Conservation (phyloP, 1,284 basidiomycete species). For the Athelia psychrophila region DNA sequence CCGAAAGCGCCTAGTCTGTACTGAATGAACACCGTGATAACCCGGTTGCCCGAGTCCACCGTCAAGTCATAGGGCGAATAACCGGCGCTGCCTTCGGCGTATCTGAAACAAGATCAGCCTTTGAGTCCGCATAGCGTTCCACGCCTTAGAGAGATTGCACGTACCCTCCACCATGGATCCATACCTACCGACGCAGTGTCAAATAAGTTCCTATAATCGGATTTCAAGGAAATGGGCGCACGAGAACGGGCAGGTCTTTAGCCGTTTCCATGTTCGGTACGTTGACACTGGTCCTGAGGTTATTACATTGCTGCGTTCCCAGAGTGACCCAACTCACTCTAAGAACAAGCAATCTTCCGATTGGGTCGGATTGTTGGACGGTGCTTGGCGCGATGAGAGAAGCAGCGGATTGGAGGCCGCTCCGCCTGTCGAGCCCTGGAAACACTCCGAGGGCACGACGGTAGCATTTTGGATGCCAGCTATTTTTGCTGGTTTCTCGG, state of each 20-base stretch:
- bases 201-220: too few species aligned
- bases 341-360: slow-evolving; percentile 30
- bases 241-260: slow-evolving; percentile 24
- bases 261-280: slow-evolving; percentile 15
- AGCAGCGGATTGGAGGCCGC: slow-evolving; percentile 8
- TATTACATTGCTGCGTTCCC: neutral
- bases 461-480: slow-evolving; percentile 19
- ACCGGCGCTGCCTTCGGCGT: slow-evolving; percentile 13
- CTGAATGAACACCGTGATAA: slow-evolving; percentile 22
- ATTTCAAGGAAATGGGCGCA: too few species aligned
- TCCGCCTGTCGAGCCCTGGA: slow-evolving; percentile 9
- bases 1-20: slow-evolving; percentile 28
- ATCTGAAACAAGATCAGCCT: slow-evolving; percentile 3
- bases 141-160: neutral
- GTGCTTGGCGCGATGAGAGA: neutral
- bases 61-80: slow-evolving; percentile 11
- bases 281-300: slow-evolving; percentile 17
- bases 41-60: slow-evolving; percentile 14
- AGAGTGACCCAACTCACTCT: slow-evolving; percentile 16
- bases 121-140: too few species aligned
- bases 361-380: neutral
- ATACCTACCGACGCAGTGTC: slow-evolving; percentile 23
- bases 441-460: slow-evolving; percentile 13
- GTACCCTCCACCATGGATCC: slow-evolving; percentile 38
- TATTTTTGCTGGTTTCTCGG: slow-evolving; percentile 15